Conservation (phyloP, 768 basidiomycete genomes). For the Brasilioporus rufonigricans region DNA sequence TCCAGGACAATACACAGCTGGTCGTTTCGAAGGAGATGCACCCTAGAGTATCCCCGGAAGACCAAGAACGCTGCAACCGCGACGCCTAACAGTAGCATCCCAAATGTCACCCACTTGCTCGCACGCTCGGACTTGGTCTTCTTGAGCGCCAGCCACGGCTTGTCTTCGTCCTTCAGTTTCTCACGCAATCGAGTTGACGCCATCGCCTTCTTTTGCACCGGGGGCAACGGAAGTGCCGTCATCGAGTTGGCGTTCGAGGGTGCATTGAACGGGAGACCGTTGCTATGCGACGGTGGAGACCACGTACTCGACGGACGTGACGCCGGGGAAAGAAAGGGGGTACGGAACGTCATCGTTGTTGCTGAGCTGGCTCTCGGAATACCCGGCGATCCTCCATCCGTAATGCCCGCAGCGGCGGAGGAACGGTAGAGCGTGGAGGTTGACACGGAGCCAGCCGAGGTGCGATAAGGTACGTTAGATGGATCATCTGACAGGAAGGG, state of each 20-base stretch:
- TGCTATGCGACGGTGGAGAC: slow-evolving; percentile 51
- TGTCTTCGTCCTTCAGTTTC: slow-evolving; percentile 49
- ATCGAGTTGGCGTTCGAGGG: slow-evolving; percentile 30
- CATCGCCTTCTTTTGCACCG: slow-evolving; percentile 34
- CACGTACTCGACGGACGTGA: slow-evolving; percentile 63
- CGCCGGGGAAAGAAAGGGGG: slow-evolving; percentile 68
- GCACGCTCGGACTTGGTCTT: slow-evolving; percentile 26
- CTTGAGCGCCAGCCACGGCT: slow-evolving; percentile 45
- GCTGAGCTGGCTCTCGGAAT: slow-evolving; percentile 43
- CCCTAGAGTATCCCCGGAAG: slow-evolving; percentile 43
- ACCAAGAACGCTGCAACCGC: slow-evolving; percentile 41
- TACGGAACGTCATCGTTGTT: slow-evolving; percentile 51
- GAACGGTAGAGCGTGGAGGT: slow-evolving; percentile 31
- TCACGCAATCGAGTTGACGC: slow-evolving; percentile 49
- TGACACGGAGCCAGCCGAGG: slow-evolving; percentile 24
- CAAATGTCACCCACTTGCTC: slow-evolving; percentile 51
- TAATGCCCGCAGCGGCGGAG: slow-evolving; percentile 21
- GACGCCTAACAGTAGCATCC: slow-evolving; percentile 41
- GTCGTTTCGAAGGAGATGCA: slow-evolving; percentile 33
- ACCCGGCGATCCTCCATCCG: slow-evolving; percentile 7
- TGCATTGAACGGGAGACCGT: slow-evolving; percentile 24
- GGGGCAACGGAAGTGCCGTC: slow-evolving; percentile 40
- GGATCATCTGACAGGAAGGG: slow-evolving; percentile 40
- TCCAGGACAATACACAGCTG: slow-evolving; percentile 45
- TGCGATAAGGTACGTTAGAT: slow-evolving; percentile 40